These are phyloP conservation scores for Elsinoe necatrix DNA, from an alignment of 2,329 filamentous ascomycete genomes.

Conservation along the genomic window DNA sequence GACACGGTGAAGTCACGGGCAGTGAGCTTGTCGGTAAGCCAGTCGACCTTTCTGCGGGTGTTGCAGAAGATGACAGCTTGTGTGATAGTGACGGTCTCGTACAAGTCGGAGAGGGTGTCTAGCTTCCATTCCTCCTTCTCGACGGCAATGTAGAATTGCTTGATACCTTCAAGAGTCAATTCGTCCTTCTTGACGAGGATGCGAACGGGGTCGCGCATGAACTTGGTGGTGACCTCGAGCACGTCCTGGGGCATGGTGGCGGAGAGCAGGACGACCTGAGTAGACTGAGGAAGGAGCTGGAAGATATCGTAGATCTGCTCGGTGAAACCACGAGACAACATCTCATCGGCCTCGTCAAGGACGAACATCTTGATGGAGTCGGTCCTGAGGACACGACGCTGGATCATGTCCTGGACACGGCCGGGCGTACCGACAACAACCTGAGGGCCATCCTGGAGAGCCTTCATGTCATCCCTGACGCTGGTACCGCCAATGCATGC, in stretches of 20 bases:
- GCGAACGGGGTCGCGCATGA: slow-evolving; percentile 98
- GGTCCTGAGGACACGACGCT: slow-evolving; percentile 93
- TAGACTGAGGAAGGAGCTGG: slow-evolving; percentile 94
- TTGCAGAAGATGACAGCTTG: slow-evolving; percentile 99
- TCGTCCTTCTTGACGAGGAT: slow-evolving; percentile 99
- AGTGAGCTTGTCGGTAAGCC: slow-evolving; percentile 98
- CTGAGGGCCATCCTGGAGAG: slow-evolving; percentile 89
- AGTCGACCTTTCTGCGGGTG: slow-evolving; percentile 99
- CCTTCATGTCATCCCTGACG: slow-evolving; percentile 97
- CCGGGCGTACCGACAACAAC: slow-evolving; percentile 96
- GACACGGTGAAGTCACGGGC: slow-evolving; percentile 98
- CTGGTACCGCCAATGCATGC: slow-evolving; percentile 98
- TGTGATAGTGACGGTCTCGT: slow-evolving; percentile 98
- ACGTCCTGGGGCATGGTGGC: slow-evolving; percentile 99
- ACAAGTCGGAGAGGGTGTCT: slow-evolving; percentile 95
- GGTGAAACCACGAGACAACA: slow-evolving; percentile 98
- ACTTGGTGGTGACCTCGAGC: slow-evolving; percentile 98
- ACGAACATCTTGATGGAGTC: slow-evolving; percentile 99
- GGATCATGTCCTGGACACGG: slow-evolving; percentile 99
- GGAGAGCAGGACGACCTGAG: slow-evolving; percentile 95
- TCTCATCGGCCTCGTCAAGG: slow-evolving; percentile 98
- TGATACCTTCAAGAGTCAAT: slow-evolving; percentile 98
- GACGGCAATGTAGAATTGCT: slow-evolving; percentile 99
- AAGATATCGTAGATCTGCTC: slow-evolving; percentile 99
- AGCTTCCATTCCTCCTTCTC: slow-evolving; percentile 99